Conservation (phyloP, 352 stramenopile genomes). For the Peronospora belbahrii region DNA sequence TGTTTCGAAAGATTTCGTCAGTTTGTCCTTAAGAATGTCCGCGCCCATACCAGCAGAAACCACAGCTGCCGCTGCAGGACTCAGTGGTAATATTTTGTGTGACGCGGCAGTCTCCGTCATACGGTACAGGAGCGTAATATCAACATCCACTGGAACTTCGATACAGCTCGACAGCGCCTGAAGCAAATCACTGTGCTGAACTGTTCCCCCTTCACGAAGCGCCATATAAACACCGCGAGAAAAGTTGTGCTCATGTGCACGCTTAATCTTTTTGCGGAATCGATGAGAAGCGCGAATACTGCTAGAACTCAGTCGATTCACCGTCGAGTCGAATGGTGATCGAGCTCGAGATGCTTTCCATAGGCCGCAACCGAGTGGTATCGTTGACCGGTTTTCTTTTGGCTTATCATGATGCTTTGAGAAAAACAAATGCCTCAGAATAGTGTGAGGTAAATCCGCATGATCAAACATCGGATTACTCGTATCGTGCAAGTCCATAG, state of each 20-base stretch:
- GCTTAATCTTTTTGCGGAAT: constrained; percentile 80
- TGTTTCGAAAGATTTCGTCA: constrained; percentile 66
- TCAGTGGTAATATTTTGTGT: constrained; percentile 21
- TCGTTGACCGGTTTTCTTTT: constrained; percentile 16
- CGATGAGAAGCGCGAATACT: constrained; percentile 34
- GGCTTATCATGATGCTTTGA: constrained; percentile 14
- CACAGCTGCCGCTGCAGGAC: constrained; percentile 27
- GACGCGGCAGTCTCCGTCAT: constrained; percentile 56
- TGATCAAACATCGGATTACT: constrained; percentile 18
- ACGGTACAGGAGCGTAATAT: constrained; percentile 81
- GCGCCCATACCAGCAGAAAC: constrained; percentile 34
- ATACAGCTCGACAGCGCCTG: constrained; percentile 82
- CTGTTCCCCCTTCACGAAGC: constrained; percentile 55
- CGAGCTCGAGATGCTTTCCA: constrained; percentile 18
- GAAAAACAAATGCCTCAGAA: constrained; percentile 53
- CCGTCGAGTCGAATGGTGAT: constrained; percentile 9
- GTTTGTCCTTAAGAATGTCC: constrained; percentile 46
- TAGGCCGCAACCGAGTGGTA: constrained; percentile 18
- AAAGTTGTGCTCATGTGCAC: constrained; percentile 84
- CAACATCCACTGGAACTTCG: constrained; percentile 76
- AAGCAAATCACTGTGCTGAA: constrained; percentile 81
- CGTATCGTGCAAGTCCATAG: constrained; percentile 31
- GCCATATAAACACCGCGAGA: constrained; percentile 81
- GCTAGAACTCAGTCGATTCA: constrained; percentile 12
- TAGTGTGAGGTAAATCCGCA: constrained; percentile 35